Percentiles rank a stretch among this genome's conserved stretches.
These are phyloP conservation scores for Climacium dendroides DNA, from an alignment of 225 moss, liverwort and hornwort genomes.

Conservation along the genomic window DNA sequence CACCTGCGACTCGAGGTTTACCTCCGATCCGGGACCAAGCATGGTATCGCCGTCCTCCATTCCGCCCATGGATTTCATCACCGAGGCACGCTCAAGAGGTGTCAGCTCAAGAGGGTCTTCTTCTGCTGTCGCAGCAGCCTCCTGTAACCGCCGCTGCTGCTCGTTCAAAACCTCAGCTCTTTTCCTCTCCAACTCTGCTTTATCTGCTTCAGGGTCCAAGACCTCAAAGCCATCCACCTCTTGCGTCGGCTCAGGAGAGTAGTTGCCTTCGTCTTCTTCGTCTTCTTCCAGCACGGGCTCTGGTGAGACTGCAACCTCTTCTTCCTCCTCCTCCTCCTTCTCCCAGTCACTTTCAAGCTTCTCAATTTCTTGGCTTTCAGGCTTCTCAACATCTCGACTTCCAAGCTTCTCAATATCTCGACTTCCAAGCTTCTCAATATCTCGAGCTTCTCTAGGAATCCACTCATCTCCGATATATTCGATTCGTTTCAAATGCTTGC, in stretches of 20 bases:
- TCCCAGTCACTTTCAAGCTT: constrained; percentile 18
- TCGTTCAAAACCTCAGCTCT: constrained; percentile 79
- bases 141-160: constrained; percentile 80
- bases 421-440: neutral
- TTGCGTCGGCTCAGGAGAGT: constrained; percentile 76
- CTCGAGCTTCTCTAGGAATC: constrained; percentile 17
- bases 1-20: constrained; percentile 88
- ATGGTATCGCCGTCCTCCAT: constrained; percentile 90
- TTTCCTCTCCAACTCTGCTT: constrained; percentile 70
- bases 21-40: constrained; percentile 82
- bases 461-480: constrained; percentile 41
- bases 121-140: constrained; percentile 52
- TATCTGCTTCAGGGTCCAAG: constrained; percentile 83
- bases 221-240: constrained; percentile 58
- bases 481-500: constrained; percentile 66
- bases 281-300: constrained; percentile 46
- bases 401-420: neutral
- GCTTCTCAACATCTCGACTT: neutral
- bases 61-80: constrained; percentile 85
- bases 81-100: constrained; percentile 66
- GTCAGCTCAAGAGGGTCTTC: constrained; percentile 69
- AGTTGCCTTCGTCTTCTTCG: constrained; percentile 75
- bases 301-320: constrained; percentile 43
- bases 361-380: constrained; percentile 5
- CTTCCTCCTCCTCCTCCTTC: neutral